Base-by-base conservation (phyloP, 768 basidiomycete genomes). In the Termitomyces sp. region DNA sequence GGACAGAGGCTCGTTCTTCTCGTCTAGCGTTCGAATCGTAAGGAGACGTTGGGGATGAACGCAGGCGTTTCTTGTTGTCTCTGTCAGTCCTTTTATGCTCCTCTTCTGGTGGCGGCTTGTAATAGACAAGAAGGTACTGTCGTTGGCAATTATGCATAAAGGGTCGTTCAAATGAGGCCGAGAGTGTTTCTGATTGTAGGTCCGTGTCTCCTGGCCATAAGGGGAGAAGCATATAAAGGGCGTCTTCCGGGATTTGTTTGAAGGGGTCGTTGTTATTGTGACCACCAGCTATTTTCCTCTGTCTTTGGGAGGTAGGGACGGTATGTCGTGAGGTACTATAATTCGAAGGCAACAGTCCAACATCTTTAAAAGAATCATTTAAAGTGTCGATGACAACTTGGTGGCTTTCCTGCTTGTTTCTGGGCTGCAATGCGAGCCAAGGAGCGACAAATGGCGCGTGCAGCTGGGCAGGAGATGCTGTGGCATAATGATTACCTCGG, bases 201-300 rank as follows among this genome's bases (percentile, higher is more conserved):
- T 89, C 88, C 1, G 83, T 88, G 62, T 88, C 86, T 18, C 85
- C 81, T 9, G 87, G 84, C 90, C 90, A 93, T n/a, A 93, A 76
- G 16, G 91, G 91, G 18, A 93, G 75, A 26, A 92, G 78, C 91
- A 93, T 92, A 68, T 87, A 90, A 52, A 92, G 74, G 24, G 83
- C 82, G 15, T 92, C 88, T 5, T 80, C 70, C 0, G 87, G 86
- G 37, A 92, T 77, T 34, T 82, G 75, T 34, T 81, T 77, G 56
- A 90, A 82, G 60, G 88, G 75, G 57, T 81, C 77, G 4, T 69
- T 48, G n/a, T 66, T 59, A 64, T 56, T 58, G 62, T 62, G 51
- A 29, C 65, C 55, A 50, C 61, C 64, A 56, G 70, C 68, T 46
- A 65, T 63, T 44, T 69, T 62, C 64, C 71, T 71, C 57, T 68